These are phyloP conservation scores for Penicillium hordei DNA, from an alignment of 2,329 filamentous ascomycete species.

Conservation along the genomic window DNA sequence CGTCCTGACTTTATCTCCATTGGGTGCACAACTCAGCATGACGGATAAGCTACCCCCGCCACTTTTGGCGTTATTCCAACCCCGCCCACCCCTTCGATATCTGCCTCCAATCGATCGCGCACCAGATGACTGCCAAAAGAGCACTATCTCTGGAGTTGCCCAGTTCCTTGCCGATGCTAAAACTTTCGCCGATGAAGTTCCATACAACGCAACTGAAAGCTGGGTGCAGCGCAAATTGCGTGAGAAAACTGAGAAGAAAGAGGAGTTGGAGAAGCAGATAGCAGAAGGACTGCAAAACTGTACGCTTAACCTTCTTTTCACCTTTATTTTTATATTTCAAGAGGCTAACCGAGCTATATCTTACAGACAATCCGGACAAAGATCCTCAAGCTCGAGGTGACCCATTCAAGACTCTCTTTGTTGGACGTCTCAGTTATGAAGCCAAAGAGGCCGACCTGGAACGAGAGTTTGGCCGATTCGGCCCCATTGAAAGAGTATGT, in stretches of 20 bases:
- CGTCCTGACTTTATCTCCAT: constrained; percentile 18
- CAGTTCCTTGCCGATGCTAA: constrained; percentile 71
- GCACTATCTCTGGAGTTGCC: constrained; percentile 70
- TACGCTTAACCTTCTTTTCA: constrained; percentile 40
- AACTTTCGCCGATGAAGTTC: constrained; percentile 74
- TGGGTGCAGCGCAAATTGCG: constrained; percentile 88
- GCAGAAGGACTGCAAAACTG: constrained; percentile 66
- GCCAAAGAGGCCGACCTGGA: constrained; percentile 87
- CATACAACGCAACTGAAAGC: constrained; percentile 81
- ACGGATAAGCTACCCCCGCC: constrained; percentile 95
- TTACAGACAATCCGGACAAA: constrained; percentile 72
- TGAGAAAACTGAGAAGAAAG: constrained; percentile 76
- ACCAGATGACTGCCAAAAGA: constrained; percentile 76
- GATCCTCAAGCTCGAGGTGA: constrained; percentile 90
- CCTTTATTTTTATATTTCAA: neutral
- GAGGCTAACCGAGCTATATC: constrained; percentile 11
- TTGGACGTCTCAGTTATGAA: constrained; percentile 85
- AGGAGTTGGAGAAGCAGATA: constrained; percentile 62
- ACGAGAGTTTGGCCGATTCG: constrained; percentile 88
- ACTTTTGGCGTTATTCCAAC: constrained; percentile 89
- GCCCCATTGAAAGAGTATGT: constrained; percentile 85
- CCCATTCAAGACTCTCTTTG: constrained; percentile 91
- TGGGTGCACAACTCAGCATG: constrained; percentile 57
- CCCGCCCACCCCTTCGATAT: constrained; percentile 87
- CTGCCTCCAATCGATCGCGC: constrained; percentile 79